phyloP scores from a whole-genome alignment of 441 rosid genomes.

The Pelargonium citronellum region DNA sequence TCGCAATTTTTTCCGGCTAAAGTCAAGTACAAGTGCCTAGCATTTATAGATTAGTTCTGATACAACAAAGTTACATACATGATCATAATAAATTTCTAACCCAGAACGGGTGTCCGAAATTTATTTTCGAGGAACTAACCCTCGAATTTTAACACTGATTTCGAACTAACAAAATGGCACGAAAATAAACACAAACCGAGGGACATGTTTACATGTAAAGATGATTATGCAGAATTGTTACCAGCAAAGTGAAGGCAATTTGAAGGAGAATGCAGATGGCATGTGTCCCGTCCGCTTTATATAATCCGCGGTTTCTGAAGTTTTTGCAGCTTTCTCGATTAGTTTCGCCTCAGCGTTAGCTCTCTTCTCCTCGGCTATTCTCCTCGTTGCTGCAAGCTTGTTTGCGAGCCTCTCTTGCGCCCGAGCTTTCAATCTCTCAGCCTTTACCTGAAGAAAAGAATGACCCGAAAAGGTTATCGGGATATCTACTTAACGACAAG shows the following conservation, averaged over 20 bases:
- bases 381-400: slow-evolving; percentile 60
- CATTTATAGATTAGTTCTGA: no score
- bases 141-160: no score
- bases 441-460: slow-evolving; percentile 45
- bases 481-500: no score
- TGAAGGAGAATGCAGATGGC: slow-evolving; percentile 68
- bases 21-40: no score
- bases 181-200: no score
- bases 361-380: slow-evolving; percentile 75
- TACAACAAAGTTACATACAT: no score
- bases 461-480: no score
- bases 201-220: slow-evolving; percentile 6
- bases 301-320: slow-evolving; percentile 74
- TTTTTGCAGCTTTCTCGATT: slow-evolving; percentile 61
- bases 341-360: slow-evolving; percentile 75
- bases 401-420: slow-evolving; percentile 63
- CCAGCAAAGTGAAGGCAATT: slow-evolving; percentile 80
- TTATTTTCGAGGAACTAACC: no score
- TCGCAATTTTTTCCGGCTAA: no score
- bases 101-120: no score
- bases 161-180: no score
- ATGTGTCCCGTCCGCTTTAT: slow-evolving; percentile 80
- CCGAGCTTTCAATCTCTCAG: slow-evolving; percentile 73
- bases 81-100: no score
- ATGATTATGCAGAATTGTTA: slow-evolving; percentile 27